Evolutionary conservation across 176 grass and related monocot species (phyloP).

Genomic region (Alloteropsis semialata): DNA sequence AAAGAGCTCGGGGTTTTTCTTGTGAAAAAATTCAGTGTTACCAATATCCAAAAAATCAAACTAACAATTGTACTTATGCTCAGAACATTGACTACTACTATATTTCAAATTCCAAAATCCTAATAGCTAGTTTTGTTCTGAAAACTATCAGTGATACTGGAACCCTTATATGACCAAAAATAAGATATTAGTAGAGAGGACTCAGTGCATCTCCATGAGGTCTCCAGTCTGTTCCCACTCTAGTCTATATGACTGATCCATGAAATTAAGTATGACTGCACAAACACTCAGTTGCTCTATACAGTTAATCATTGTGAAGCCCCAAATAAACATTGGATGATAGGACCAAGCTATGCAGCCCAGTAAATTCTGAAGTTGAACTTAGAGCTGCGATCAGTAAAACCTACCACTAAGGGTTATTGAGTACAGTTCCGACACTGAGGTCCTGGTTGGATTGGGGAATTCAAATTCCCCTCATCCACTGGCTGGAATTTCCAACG

Average conservation of each 20-base stretch:
- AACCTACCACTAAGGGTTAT: background rate
- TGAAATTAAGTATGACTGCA: background rate
- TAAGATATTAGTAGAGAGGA: background rate
- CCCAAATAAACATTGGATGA: background rate
- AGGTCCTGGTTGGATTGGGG: background rate
- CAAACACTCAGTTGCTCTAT: background rate
- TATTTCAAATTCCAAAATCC: background rate
- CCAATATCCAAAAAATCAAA: background rate
- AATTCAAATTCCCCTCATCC: background rate
- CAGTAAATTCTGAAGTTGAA: background rate
- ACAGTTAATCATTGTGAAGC: background rate
- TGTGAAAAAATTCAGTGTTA: background rate
- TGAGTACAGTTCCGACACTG: background rate
- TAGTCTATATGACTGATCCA: background rate
- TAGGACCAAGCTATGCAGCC: background rate
- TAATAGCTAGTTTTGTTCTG: background rate
- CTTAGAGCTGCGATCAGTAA: background rate
- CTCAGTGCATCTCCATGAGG: background rate
- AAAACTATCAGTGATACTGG: background rate
- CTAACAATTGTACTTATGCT: background rate
- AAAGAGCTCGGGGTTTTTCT: background rate
- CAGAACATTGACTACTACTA: background rate
- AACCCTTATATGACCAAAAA: background rate
- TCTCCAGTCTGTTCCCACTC: background rate
- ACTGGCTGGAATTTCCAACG: background rate